Percentiles rank a stretch among this genome's conserved stretches.
Conservation (phyloP, 1,139 yeast genomes). For the Pneumocystis jirovecii region DNA sequence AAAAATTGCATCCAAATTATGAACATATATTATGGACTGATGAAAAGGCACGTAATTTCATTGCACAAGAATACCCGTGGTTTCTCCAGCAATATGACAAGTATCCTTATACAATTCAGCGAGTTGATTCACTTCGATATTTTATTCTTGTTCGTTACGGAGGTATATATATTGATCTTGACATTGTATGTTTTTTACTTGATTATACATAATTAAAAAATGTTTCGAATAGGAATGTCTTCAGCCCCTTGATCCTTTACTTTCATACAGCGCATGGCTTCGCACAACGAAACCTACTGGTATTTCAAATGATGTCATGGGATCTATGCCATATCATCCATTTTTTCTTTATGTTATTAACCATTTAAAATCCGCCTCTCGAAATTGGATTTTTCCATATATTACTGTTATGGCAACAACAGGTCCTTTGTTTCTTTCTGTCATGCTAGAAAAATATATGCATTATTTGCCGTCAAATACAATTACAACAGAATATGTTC, state of each 20-base stretch:
- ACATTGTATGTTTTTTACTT: slow-evolving; percentile 30
- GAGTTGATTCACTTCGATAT: slow-evolving; percentile 89
- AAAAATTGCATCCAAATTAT: slow-evolving; percentile 70
- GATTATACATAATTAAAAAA: background rate
- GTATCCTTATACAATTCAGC: slow-evolving; percentile 65
- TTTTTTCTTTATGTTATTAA: slow-evolving; percentile 61
- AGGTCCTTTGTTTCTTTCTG: slow-evolving; percentile 77
- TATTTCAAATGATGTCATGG: slow-evolving; percentile 86
- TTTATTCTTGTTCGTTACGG: slow-evolving; percentile 73
- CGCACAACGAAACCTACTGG: slow-evolving; percentile 85
- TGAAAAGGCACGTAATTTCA: slow-evolving; percentile 63
- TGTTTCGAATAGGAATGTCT: slow-evolving; percentile 41
- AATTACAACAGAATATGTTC: background rate
- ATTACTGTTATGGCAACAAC: slow-evolving; percentile 87
- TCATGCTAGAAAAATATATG: slow-evolving; percentile 66
- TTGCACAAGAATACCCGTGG: slow-evolving; percentile 71
- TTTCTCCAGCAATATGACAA: slow-evolving; percentile 62
- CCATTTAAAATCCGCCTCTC: slow-evolving; percentile 39
- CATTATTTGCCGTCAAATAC: background rate
- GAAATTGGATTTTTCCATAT: slow-evolving; percentile 69
- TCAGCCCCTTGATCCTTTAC: slow-evolving; percentile 59
- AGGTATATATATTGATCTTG: slow-evolving; percentile 80
- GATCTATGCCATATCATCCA: slow-evolving; percentile 73
- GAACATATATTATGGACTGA: slow-evolving; percentile 67
- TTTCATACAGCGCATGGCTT: slow-evolving; percentile 71